Percentiles rank a stretch among this genome's conserved stretches.
phyloP scores from a whole-genome alignment of 768 basidiomycete species.

The Tricholoma hemisulphureum region DNA sequence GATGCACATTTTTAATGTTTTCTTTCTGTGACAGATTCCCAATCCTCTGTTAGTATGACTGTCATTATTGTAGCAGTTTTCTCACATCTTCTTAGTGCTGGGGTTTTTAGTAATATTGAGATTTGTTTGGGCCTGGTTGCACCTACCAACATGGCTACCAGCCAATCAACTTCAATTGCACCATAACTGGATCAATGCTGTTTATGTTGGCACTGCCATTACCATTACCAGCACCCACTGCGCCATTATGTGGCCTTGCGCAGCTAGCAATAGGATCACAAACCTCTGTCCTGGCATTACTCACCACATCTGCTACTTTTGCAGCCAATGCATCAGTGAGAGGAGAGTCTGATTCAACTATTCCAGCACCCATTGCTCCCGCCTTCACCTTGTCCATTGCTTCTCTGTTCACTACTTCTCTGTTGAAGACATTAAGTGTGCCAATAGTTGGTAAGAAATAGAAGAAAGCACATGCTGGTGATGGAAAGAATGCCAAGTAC shows the following conservation, averaged over 20 bases:
- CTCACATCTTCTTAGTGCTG: background rate
- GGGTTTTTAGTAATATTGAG: background rate
- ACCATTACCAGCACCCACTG: background rate
- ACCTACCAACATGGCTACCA: background rate
- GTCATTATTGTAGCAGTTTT: background rate
- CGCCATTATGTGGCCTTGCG: background rate
- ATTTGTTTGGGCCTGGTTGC: background rate
- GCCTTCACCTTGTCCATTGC: background rate
- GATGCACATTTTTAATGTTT: no score
- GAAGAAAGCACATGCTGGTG: constrained; percentile 8
- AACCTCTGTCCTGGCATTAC: background rate
- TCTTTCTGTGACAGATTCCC: no score
- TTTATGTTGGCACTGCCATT: background rate
- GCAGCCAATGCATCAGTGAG: background rate
- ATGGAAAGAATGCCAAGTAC: constrained; percentile 8
- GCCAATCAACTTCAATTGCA: background rate
- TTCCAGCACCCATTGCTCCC: background rate
- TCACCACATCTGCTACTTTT: background rate
- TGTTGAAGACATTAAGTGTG: background rate
- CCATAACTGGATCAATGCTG: background rate
- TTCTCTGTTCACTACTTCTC: constrained; percentile 1
- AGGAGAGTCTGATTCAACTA: background rate
- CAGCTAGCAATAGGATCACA: background rate
- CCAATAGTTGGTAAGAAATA: background rate
- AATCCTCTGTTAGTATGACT: no score